phyloP scores from a whole-genome alignment of 106 monocot species.

The Platanthera guangdongensis region DNA sequence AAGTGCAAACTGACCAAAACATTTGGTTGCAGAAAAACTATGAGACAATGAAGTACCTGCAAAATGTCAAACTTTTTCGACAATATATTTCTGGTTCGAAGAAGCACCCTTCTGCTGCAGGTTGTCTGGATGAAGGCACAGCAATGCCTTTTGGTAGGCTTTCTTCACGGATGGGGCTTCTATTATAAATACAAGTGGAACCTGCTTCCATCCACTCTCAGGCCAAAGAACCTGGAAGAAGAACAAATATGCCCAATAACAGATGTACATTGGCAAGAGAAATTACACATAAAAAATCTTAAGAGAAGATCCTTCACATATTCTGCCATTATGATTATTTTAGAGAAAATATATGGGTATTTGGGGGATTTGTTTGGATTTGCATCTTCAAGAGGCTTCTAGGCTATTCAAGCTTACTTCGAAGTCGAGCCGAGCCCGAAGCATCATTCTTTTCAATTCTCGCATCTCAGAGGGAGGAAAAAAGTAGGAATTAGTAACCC shows the following conservation, averaged over 20 bases:
- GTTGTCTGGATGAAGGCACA: constrained; percentile 88
- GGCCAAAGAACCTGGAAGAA: constrained; percentile 73
- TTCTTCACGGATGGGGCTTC: constrained; percentile 72
- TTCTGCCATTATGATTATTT: too few species aligned
- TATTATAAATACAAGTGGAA: constrained; percentile 84
- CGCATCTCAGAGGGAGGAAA: too few species aligned
- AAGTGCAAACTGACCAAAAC: not conserved
- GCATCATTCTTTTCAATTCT: too few species aligned
- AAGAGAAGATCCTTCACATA: too few species aligned
- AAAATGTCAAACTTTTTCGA: constrained; percentile 87
- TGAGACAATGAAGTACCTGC: constrained; percentile 49
- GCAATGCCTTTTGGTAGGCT: constrained; percentile 77
- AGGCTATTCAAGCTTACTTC: too few species aligned
- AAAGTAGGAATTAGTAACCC: too few species aligned
- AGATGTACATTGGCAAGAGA: too few species aligned
- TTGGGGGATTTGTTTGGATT: too few species aligned
- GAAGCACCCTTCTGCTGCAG: constrained; percentile 74
- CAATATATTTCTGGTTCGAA: constrained; percentile 64
- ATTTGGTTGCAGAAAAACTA: not conserved
- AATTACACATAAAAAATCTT: too few species aligned
- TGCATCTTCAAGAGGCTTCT: too few species aligned
- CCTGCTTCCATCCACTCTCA: constrained; percentile 94
- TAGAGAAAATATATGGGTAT: too few species aligned
- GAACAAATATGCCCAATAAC: not conserved
- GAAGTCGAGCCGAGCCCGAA: too few species aligned